Conservation (phyloP, 768 basidiomycete species). For the Mycena olivaceomarginata region DNA sequence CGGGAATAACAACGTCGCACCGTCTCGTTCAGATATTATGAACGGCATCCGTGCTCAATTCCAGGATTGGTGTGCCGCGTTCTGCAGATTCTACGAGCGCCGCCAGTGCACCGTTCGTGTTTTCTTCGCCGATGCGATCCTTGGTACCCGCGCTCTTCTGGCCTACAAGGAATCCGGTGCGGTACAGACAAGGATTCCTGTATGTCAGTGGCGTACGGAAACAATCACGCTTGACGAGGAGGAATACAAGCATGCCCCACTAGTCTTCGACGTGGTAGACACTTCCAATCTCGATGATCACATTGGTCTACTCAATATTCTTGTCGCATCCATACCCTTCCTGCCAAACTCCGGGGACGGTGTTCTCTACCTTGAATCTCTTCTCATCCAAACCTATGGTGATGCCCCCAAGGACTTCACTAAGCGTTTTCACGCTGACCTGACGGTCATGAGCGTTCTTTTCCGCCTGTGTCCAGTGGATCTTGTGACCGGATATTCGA, state of each 20-base stretch:
- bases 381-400: slow-evolving; percentile 53
- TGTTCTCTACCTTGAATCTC: slow-evolving; percentile 64
- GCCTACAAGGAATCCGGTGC: slow-evolving; percentile 41
- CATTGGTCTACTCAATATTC: slow-evolving; percentile 67
- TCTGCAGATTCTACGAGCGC: slow-evolving; percentile 21
- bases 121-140: slow-evolving; percentile 62
- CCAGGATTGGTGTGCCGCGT: slow-evolving; percentile 44
- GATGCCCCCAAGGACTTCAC: slow-evolving; percentile 54
- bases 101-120: slow-evolving; percentile 56
- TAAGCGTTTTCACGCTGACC: slow-evolving; percentile 59
- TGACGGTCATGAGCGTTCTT: slow-evolving; percentile 62
- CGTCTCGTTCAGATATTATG: slow-evolving; percentile 41
- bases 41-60: slow-evolving; percentile 43
- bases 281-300: slow-evolving; percentile 72
- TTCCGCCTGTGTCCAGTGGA: slow-evolving; percentile 56
- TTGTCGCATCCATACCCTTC: slow-evolving; percentile 61
- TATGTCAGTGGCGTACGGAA: slow-evolving; percentile 55
- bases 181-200: slow-evolving; percentile 54
- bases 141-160: slow-evolving; percentile 60
- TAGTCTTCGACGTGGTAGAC: slow-evolving; percentile 67
- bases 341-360: slow-evolving; percentile 49
- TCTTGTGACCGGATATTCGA: slow-evolving; percentile 57
- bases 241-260: slow-evolving; percentile 50
- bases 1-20: slow-evolving; percentile 10
- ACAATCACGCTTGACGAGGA: slow-evolving; percentile 34